Base-by-base conservation (phyloP, 2,329 filamentous ascomycete species). In the Diaporthe amygdali region DNA sequence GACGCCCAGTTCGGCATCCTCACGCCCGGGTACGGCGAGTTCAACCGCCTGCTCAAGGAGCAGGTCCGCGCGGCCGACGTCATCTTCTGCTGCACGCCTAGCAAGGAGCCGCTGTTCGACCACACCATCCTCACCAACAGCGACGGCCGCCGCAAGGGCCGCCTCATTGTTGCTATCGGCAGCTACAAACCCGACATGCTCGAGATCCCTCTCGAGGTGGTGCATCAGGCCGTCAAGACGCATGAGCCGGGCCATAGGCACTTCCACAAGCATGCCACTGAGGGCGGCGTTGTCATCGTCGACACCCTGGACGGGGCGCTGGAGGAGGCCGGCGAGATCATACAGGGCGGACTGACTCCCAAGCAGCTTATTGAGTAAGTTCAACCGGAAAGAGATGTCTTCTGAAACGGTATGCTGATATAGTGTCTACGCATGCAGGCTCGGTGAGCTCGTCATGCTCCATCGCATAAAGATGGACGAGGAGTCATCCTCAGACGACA, bases 61-160 rank as follows among this genome's bases (percentile, higher is more conserved):
- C 89, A 94, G 63, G 85, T 98, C 64, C 85, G 90, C 46, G 89
- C 89, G 10, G 90, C 93, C 0, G 94, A 96, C 76, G 92, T 93
- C 12, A 93, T 98, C 46, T 96, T 97, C 82, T 96, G 94, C 82
- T 97, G 94, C 75, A 97, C 95, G 1, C 94, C 95, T 0, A 92
- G 91, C 1, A 88, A 86, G 0, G 84, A 88, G 41, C 93, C 93
- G 1, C 84, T 98, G 1, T 98, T 98, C 78, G 93, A 95, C 66
- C 86, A 84, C 12, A 80, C 87, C 14, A 91, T 93, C 72, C 85
- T 98, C 64, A 97, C 93, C 0, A 92, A 88, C 69, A 86, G 88
- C 8, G 91, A 93, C 75, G 93, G 91, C 0, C 82, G 92, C 37
- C 89, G 87, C 74, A 94, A 93, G 78, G 92, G 92, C 2, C 82